phyloP scores from a whole-genome alignment of 306 rosid genomes.

The Quercus suber region DNA sequence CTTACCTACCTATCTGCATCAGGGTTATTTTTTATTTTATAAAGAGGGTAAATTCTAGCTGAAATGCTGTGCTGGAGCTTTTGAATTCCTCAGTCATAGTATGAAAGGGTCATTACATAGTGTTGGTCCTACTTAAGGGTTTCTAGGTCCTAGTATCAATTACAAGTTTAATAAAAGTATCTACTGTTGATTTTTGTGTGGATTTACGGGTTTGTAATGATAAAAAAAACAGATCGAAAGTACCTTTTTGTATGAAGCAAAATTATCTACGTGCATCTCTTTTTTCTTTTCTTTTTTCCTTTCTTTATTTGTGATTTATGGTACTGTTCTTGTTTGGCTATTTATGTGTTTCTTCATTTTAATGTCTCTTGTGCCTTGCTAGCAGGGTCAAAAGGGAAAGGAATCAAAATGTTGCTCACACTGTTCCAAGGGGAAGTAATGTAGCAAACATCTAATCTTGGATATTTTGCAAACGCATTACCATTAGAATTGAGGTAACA shows the following conservation, averaged over 20 bases:
- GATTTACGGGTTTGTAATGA: not conserved
- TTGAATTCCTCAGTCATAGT: not conserved
- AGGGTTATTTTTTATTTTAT: too few species aligned
- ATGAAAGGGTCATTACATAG: not conserved
- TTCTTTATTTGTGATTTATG: not conserved
- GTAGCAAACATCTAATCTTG: not conserved
- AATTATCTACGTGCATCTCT: not conserved
- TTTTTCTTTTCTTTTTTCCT: too few species aligned
- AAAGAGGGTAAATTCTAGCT: too few species aligned
- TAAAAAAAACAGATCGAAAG: not conserved
- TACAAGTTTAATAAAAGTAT: not conserved
- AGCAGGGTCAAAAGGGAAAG: conserved; percentile 36
- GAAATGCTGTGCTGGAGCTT: not conserved
- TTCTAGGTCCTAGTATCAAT: not conserved
- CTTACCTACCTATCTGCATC: too few species aligned
- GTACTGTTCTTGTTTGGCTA: not conserved
- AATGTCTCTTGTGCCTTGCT: conserved; percentile 5
- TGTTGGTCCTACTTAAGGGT: not conserved
- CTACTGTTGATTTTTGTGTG: not conserved
- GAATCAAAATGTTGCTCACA: not conserved
- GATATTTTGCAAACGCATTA: not conserved
- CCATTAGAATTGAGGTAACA: not conserved
- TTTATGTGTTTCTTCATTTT: not conserved
- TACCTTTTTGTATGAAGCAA: not conserved
- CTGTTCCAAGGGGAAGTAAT: conserved; percentile 10